Evolutionary conservation across 345 rosid genomes (phyloP).

Genomic region (Gossypium turneri): DNA sequence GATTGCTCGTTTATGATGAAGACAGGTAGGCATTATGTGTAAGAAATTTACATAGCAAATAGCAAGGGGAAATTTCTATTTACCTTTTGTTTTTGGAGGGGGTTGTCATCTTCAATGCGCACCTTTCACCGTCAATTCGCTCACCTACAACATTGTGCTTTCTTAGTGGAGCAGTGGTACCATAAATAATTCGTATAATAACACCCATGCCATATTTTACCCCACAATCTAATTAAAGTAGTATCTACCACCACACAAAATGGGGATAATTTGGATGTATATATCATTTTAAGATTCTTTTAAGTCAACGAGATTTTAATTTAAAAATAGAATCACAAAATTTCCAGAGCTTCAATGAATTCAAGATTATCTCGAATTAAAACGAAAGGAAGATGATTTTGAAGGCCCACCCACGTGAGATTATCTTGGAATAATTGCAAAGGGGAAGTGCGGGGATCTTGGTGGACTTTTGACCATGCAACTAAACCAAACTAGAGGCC

Average conservation of each 20-base stretch:
- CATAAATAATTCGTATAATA: not conserved
- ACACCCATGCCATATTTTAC: not conserved
- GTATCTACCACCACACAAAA: not conserved
- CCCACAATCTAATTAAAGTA: not conserved
- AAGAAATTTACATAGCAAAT: not conserved
- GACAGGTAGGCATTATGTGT: not conserved
- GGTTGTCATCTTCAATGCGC: constrained; percentile 20
- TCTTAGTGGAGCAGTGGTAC: constrained; percentile 4
- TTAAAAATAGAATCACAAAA: too few species aligned
- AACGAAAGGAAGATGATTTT: not conserved
- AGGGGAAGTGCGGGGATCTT: not conserved
- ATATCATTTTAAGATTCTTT: too few species aligned
- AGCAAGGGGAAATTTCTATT: not conserved
- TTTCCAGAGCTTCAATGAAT: too few species aligned
- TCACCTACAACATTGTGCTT: not conserved
- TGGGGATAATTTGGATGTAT: too few species aligned
- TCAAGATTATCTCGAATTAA: too few species aligned
- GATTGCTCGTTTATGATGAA: constrained; percentile 13
- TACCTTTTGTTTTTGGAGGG: not conserved
- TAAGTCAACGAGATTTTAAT: too few species aligned
- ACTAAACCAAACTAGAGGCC: not conserved
- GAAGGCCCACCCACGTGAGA: constrained; percentile 21
- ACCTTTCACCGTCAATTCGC: constrained; percentile 1
- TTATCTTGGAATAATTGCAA: constrained; percentile 23
- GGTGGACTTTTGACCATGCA: constrained; percentile 24